Conservation (phyloP, 305 asterid genomes). For the Petunia hybrid region DNA sequence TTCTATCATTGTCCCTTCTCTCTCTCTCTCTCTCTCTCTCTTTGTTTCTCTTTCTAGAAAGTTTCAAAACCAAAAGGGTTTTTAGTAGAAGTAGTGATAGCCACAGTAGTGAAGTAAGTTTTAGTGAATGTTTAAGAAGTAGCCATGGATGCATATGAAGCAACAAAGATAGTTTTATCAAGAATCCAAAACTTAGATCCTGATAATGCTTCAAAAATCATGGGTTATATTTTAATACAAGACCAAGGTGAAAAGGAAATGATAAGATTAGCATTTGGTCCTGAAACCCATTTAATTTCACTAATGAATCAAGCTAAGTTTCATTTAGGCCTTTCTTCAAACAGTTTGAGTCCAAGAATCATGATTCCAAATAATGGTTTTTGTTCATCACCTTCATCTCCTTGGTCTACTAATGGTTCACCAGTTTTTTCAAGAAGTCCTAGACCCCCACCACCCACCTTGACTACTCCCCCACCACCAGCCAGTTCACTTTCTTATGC, state of each 20-base stretch:
- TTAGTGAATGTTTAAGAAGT: slow-evolving; percentile 5
- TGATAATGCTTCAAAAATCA: slow-evolving; percentile 87
- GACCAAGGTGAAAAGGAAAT: slow-evolving; percentile 94
- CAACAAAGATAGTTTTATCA: slow-evolving; percentile 79
- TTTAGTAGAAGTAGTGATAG: neutral
- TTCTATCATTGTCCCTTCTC: slow-evolving; percentile 16
- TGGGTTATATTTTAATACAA: slow-evolving; percentile 85
- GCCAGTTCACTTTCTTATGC: slow-evolving; percentile 48
- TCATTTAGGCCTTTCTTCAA: slow-evolving; percentile 52
- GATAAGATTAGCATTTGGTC: slow-evolving; percentile 84
- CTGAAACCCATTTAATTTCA: slow-evolving; percentile 62
- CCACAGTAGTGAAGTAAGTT: neutral
- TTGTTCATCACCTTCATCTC: slow-evolving; percentile 57
- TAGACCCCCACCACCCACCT: slow-evolving; percentile 16
- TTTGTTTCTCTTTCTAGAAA: slow-evolving; percentile 13
- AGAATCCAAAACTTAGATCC: slow-evolving; percentile 87
- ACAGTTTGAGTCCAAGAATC: slow-evolving; percentile 53
- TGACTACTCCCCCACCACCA: slow-evolving; percentile 33
- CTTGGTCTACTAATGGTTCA: slow-evolving; percentile 44
- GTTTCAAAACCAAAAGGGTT: slow-evolving; percentile 12
- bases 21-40: slow-evolving; percentile 27
- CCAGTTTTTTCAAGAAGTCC: slow-evolving; percentile 54
- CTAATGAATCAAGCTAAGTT: slow-evolving; percentile 67
- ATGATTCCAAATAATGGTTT: slow-evolving; percentile 66
- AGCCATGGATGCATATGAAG: slow-evolving; percentile 80